phyloP scores from a whole-genome alignment of 352 stramenopile species.

The Lagenidium giganteum region DNA sequence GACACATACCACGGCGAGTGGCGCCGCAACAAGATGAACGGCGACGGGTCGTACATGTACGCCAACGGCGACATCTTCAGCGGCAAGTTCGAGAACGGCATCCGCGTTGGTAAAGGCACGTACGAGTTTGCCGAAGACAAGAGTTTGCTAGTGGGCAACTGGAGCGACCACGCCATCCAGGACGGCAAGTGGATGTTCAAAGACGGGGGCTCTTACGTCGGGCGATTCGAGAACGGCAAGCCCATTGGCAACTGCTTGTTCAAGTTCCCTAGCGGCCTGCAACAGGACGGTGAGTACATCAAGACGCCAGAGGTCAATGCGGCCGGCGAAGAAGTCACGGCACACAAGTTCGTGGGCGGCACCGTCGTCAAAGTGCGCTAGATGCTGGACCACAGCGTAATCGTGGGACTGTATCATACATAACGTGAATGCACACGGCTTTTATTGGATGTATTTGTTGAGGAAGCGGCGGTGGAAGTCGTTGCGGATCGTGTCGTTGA shows the following conservation, averaged over 20 bases:
- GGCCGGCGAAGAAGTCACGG: slow-evolving; percentile 36
- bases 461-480: slow-evolving; percentile 99
- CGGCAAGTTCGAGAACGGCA: slow-evolving; percentile 71
- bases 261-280: slow-evolving; percentile 82
- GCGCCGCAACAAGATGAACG: slow-evolving; percentile 79
- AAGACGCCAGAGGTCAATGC: slow-evolving; percentile 41
- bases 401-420: too few species aligned
- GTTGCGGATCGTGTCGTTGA: slow-evolving; percentile 99
- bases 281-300: slow-evolving; percentile 83
- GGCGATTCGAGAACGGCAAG: slow-evolving; percentile 80
- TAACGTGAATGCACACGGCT: background rate
- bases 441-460: slow-evolving; percentile 93
- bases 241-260: slow-evolving; percentile 86
- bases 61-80: slow-evolving; percentile 91
- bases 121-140: slow-evolving; percentile 86
- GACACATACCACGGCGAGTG: slow-evolving; percentile 89
- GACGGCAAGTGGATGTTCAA: slow-evolving; percentile 91
- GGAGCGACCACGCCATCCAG: slow-evolving; percentile 80
- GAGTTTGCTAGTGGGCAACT: slow-evolving; percentile 82
- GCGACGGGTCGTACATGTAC: slow-evolving; percentile 90
- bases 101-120: slow-evolving; percentile 82
- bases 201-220: slow-evolving; percentile 76
- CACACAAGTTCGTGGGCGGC: slow-evolving; percentile 69
- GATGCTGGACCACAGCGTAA: too few species aligned
- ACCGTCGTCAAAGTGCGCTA: slow-evolving; percentile 70